Percentiles rank a stretch among this genome's conserved stretches.
These are phyloP conservation scores for Malus hybrid DNA, from an alignment of 331 rosid species.

Conservation along the genomic window DNA sequence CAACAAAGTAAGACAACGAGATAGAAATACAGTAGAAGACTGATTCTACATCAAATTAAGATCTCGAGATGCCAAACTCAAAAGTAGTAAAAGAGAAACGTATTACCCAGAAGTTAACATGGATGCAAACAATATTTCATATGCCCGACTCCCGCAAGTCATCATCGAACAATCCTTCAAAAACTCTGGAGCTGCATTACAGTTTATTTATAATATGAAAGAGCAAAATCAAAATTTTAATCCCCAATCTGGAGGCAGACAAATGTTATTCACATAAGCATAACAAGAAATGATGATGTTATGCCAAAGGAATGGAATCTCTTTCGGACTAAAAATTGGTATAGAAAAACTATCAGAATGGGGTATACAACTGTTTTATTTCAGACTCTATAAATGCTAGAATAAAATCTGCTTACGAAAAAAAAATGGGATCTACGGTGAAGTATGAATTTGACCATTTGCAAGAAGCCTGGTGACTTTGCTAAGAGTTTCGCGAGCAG, in stretches of 20 bases:
- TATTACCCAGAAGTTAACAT: conserved; percentile 39
- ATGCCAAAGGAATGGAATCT: neutral
- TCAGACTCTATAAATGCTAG: conserved; percentile 30
- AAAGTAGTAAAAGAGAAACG: neutral
- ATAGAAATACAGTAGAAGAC: neutral
- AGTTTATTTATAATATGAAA: conserved; percentile 24
- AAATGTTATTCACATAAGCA: neutral
- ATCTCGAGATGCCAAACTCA: neutral
- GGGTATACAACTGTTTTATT: conserved; percentile 37
- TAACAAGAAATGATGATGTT: neutral
- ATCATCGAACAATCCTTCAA: conserved; percentile 44
- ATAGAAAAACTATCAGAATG: conserved; percentile 17
- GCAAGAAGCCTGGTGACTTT: conserved; percentile 77
- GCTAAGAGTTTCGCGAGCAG: conserved; percentile 72
- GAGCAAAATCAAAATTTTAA: too few species aligned
- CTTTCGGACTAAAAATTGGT: conserved; percentile 14
- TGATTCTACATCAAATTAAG: neutral
- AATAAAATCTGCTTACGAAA: conserved; percentile 29
- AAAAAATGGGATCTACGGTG: conserved; percentile 46
- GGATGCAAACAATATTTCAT: conserved; percentile 40
- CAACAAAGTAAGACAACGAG: conserved; percentile 3
- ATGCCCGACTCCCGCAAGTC: conserved; percentile 45
- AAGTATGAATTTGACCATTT: conserved; percentile 54
- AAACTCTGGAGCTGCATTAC: conserved; percentile 32
- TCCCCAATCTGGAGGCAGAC: neutral